These are phyloP conservation scores for Rhinocladiella mackenziei DNA, from an alignment of 2,329 filamentous ascomycete genomes.

Conservation along the genomic window DNA sequence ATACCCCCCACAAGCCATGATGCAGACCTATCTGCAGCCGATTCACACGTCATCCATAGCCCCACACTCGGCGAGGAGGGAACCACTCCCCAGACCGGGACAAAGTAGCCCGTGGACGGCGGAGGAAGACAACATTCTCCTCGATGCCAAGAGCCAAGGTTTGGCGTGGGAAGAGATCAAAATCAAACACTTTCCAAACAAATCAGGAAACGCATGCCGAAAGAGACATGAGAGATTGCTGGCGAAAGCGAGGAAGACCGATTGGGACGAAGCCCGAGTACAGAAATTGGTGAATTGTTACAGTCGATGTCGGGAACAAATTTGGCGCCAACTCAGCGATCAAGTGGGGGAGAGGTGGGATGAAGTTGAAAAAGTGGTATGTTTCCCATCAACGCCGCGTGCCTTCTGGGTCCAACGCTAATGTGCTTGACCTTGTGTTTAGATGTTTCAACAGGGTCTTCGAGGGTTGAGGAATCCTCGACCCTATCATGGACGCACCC, in stretches of 20 bases:
- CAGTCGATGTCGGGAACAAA: conserved; percentile 67
- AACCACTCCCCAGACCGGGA: conserved; percentile 13
- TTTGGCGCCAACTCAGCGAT: conserved; percentile 73
- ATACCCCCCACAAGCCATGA: conserved; percentile 23
- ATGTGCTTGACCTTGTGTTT: background rate
- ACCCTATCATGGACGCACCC: conserved; percentile 14
- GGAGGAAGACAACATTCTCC: conserved; percentile 69
- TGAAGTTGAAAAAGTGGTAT: conserved; percentile 77
- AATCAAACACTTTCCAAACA: conserved; percentile 68
- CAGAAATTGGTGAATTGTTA: conserved; percentile 73
- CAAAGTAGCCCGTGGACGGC: conserved; percentile 65
- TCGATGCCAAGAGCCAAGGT: conserved; percentile 67
- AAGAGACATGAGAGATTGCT: conserved; percentile 83
- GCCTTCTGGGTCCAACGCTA: background rate
- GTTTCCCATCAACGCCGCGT: conserved; percentile 34
- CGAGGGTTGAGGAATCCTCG: conserved; percentile 44
- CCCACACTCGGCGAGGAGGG: conserved; percentile 4
- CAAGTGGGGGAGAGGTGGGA: conserved; percentile 54
- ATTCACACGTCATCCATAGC: conserved; percentile 6
- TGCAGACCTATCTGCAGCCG: conserved; percentile 21
- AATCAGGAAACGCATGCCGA: conserved; percentile 77
- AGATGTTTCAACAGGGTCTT: conserved; percentile 65
- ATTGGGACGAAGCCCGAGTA: conserved; percentile 73
- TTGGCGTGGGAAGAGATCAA: conserved; percentile 84
- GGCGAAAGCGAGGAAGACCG: conserved; percentile 66